Evolutionary conservation across 2,329 filamentous ascomycete genomes (phyloP), one percentile per base, ranked within the genome.

Genomic region (Botryotinia globosa): DNA sequence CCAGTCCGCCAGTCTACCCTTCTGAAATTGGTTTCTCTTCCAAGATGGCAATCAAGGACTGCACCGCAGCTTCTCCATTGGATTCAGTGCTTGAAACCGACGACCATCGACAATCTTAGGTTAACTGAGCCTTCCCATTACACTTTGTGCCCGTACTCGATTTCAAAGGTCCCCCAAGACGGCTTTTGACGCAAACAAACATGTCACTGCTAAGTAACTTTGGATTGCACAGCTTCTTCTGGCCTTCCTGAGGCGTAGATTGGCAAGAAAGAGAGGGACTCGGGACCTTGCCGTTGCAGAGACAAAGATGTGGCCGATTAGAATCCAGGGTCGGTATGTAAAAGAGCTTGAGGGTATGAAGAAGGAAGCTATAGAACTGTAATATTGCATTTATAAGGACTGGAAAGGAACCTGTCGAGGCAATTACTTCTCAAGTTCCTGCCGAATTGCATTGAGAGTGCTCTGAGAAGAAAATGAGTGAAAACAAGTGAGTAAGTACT

Each of bases 281-380:
- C 92, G 90, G 90, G 89, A 90, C 74, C 83, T 92, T 83, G 81
- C 92, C 56, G 87, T 86, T 25, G 85, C 86, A 16, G 91, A 91
- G 83, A 89, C 87, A 0, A 83, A 81, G 77, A 77, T 64, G 0
- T 91, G 87, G 87, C 70, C 90, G 63, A 37, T 12, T 8, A 67
- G 8, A 16, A 42, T 45, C 14, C 14, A 77, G 45, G 75, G 44
- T 1, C 58, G 29, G 14, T 62, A 56, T 9, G 44, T 39, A 22
- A 20, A 39, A 58, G 9, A 34, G 0, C 16, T 74, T 51, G 54
- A 71, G 34, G 20, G 29, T 1, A 56, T 77, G 68, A 72, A 74
- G 61, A 66, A 73, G 45, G 62, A 64, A 65, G 74, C 64, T 39
- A 64, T 16, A 51, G 56, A 48, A n/a, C 25, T 74, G 14, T 2